phyloP scores from a whole-genome alignment of 805 yeast genomes.

The Candida ipomoeae region DNA sequence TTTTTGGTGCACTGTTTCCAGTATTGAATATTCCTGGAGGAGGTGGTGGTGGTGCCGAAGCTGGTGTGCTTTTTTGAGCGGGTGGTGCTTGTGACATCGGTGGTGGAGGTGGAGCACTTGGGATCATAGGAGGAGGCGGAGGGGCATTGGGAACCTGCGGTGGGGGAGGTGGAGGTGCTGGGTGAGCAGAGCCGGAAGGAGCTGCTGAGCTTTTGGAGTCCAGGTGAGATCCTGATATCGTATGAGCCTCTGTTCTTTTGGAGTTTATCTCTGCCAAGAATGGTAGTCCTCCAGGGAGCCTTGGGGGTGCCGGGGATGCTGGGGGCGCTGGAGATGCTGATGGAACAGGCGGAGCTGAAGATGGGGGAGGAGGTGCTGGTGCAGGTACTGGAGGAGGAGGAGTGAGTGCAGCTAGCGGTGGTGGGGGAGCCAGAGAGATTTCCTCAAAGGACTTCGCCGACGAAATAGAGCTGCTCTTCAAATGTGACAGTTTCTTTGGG shows the following conservation, averaged over 20 bases:
- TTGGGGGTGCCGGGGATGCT: conserved; percentile 6
- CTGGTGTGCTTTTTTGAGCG: conserved; percentile 18
- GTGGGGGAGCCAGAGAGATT: neutral
- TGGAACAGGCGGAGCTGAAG: conserved; percentile 13
- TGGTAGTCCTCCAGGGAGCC: conserved; percentile 11
- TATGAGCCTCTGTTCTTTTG: conserved; percentile 9
- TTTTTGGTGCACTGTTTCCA: conserved; percentile 6
- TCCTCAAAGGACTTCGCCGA: conserved; percentile 18
- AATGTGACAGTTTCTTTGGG: conserved; percentile 37
- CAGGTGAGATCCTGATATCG: conserved; percentile 1
- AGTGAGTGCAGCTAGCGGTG: neutral
- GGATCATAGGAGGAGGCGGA: conserved; percentile 12
- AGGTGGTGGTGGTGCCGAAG: conserved; percentile 22
- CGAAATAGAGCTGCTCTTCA: conserved; percentile 22
- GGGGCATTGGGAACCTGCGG: conserved; percentile 16
- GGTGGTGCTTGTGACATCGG: conserved; percentile 17
- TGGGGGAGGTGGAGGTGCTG: conserved; percentile 17
- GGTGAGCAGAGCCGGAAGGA: conserved; percentile 14
- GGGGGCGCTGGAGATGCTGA: conserved; percentile 7
- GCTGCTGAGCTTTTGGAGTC: conserved; percentile 5
- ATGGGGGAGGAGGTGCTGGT: conserved; percentile 14
- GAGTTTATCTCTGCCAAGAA: conserved; percentile 18
- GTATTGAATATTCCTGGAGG: conserved; percentile 5
- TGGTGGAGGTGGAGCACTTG: conserved; percentile 19
- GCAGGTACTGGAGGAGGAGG: neutral